phyloP scores from a whole-genome alignment of 2,329 filamentous ascomycete genomes.

The Fusarium domesticum region DNA sequence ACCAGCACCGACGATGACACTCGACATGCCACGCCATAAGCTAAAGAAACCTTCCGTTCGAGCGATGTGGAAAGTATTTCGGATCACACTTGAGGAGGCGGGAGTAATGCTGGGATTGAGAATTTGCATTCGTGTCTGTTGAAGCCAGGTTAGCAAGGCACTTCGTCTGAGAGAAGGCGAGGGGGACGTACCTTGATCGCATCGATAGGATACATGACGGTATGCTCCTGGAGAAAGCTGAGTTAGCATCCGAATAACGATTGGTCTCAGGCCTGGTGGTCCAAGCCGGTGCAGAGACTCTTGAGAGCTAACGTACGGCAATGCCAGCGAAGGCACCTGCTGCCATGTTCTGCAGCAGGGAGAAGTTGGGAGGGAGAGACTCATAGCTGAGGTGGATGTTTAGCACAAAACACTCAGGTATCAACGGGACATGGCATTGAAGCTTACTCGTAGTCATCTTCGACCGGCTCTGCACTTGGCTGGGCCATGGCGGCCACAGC shows the following conservation, averaged over 20 bases:
- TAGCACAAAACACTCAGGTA: conserved; percentile 3
- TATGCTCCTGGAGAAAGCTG: conserved; percentile 75
- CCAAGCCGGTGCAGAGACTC: neutral
- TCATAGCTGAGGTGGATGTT: conserved; percentile 65
- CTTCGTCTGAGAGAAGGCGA: conserved; percentile 2
- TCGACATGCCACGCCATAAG: conserved; percentile 94
- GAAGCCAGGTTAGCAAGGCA: conserved; percentile 15
- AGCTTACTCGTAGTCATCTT: conserved; percentile 62
- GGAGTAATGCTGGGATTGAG: conserved; percentile 77
- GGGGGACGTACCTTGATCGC: conserved; percentile 75
- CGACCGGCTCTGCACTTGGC: conserved; percentile 60
- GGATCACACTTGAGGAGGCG: conserved; percentile 84
- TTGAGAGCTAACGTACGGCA: conserved; percentile 59
- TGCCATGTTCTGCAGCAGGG: conserved; percentile 88
- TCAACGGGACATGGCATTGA: neutral
- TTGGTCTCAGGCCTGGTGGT: conserved; percentile 8
- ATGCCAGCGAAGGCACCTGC: conserved; percentile 97
- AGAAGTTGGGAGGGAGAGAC: conserved; percentile 90
- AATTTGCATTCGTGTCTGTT: conserved; percentile 95
- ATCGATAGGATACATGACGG: conserved; percentile 98
- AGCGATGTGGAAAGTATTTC: conserved; percentile 90
- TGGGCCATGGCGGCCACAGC: conserved; percentile 69
- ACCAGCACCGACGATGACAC: conserved; percentile 94
- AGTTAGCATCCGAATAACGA: conserved; percentile 14
- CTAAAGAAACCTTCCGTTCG: conserved; percentile 84